Base-by-base conservation (phyloP, 164 flowering plant genomes). In the Liriodendron chinense region DNA sequence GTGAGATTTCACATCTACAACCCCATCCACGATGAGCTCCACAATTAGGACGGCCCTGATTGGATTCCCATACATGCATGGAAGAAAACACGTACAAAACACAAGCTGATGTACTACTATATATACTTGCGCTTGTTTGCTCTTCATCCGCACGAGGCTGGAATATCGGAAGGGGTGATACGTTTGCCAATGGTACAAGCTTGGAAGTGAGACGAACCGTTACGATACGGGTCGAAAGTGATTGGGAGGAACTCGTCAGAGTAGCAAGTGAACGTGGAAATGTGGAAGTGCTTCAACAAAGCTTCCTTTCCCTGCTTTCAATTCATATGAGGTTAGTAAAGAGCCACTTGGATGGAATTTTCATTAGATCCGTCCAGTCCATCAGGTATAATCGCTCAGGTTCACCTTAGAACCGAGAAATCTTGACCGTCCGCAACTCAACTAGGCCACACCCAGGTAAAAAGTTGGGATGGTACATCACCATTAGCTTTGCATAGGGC, bases 301-400 rank as follows among this genome's bases (percentile, higher is more conserved):
- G 79, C 87, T 12, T 82, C 84, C 75, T 86, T 91, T 0, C 95
- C 95, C 97, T 93, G 68, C 2, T 10, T 47, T 1, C 9, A n/a
- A 34, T 20, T 63, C 13, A 20, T n/a, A 28, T 9, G 2, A 24
- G 8, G 1, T 61, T 9, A 24, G 53, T 59, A 10, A 34, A 34
- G 43, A 34, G 43, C 43, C 43, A 34, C 43, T 3, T 34, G 43
- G 43, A 34, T 34, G 7, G 43, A 34, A 34, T 34, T 34, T 34
- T 34, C 43, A 34, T 34, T 4, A 34, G 43, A 34, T 34, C 43
- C 43, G 5, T 34, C 43, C 43, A 6, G 43, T 34, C 43, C 43
- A 34, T 34, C 43, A 34, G 43, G 7, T 34, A 34, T 7, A 34
- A 34, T 34, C 6, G 6, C 7, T 0, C 43, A 34, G 5, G 43